These are phyloP conservation scores for Tetrahymena thermophila DNA, from an alignment of 73 alveolate genomes.

Conservation along the genomic window DNA sequence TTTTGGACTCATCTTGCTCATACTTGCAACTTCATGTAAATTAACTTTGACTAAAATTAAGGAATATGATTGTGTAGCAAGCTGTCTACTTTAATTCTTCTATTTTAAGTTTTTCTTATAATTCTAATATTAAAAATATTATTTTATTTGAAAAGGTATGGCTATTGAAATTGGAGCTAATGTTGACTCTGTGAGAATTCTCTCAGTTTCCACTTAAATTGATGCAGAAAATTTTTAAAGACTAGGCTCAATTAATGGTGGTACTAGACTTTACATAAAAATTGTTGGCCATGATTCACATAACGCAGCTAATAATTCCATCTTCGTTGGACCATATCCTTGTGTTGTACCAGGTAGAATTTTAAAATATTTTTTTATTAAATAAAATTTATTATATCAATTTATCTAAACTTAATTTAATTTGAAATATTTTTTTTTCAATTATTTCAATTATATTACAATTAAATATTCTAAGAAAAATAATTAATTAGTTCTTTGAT, in stretches of 20 bases:
- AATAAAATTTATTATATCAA: too few relatives aligned
- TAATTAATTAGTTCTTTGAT: too few relatives aligned
- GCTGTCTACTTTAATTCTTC: background rate
- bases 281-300: background rate
- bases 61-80: background rate
- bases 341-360: conserved; percentile 26
- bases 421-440: too few relatives aligned
- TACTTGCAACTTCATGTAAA: background rate
- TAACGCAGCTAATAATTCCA: conserved; percentile 31
- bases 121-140: background rate
- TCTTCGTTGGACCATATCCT: conserved; percentile 35
- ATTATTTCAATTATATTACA: background rate
- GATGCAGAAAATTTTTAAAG: background rate
- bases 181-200: background rate
- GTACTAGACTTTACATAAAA: background rate
- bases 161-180: background rate
- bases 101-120: too few relatives aligned
- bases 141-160: background rate
- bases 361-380: too few relatives aligned
- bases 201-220: background rate
- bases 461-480: background rate
- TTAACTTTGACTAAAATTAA: too few relatives aligned
- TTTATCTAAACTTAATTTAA: too few relatives aligned
- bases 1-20: background rate
- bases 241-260: background rate